These are phyloP conservation scores for Arabidopsis thaliana DNA, from an alignment of 345 rosid genomes.

Conservation along the genomic window TAIR10.1 NC_003071.7:7512001-7512500, in stretches of 20 bases:
- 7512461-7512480: background rate
- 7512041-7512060: constrained; percentile 10
- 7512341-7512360: background rate
- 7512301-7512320: constrained; percentile 24
- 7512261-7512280: background rate
- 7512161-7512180: constrained; percentile 20
- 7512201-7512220: background rate
- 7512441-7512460: background rate
- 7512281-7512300: background rate
- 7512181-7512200: constrained; percentile 26
- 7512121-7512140: constrained; percentile 14
- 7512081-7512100: constrained; percentile 34
- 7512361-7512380: background rate
- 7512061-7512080: constrained; percentile 51
- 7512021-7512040: constrained; percentile 14
- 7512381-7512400: background rate
- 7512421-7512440: constrained; percentile 1
- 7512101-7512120: constrained; percentile 36
- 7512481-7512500: background rate
- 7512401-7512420: constrained; percentile 9
- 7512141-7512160: constrained; percentile 8
- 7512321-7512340: constrained; percentile 23
- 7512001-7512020: background rate
- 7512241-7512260: background rate
- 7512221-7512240: constrained; percentile 23